phyloP scores from a whole-genome alignment of 257 asterid genomes.

The Nyctanthes arbortristis region DNA sequence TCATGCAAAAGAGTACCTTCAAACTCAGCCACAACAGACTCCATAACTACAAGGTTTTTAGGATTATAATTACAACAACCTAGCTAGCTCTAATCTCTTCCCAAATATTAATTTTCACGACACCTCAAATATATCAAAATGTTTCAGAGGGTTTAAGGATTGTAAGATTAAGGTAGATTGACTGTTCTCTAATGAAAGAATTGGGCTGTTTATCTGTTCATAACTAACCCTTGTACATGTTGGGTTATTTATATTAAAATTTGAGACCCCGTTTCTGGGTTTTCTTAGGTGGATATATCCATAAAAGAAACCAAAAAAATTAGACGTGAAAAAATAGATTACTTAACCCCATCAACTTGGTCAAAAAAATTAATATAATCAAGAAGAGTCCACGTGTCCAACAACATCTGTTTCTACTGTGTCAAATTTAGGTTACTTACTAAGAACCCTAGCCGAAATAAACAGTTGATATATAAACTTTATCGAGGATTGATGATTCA shows the following conservation, averaged over 20 bases:
- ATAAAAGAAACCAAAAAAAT: conserved; percentile 25
- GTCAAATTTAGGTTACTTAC: conserved; percentile 44
- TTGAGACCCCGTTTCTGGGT: background rate
- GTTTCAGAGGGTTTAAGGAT: conserved; percentile 30
- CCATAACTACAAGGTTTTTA: no score
- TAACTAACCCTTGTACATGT: conserved; percentile 43
- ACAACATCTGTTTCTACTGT: conserved; percentile 20
- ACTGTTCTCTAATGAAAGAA: conserved; percentile 40
- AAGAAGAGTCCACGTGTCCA: conserved; percentile 35
- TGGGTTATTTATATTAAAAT: conserved; percentile 29
- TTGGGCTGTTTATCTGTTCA: conserved; percentile 45
- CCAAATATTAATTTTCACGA: conserved; percentile 1
- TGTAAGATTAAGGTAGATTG: conserved; percentile 67
- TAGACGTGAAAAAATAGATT: conserved; percentile 40
- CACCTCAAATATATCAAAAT: background rate
- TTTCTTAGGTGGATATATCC: conserved; percentile 46
- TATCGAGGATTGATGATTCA: background rate
- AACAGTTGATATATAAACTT: background rate
- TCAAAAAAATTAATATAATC: background rate
- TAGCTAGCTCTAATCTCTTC: background rate
- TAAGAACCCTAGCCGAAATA: conserved; percentile 4
- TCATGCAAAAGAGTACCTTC: conserved; percentile 77
- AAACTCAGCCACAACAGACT: conserved; percentile 56
- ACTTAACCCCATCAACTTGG: conserved; percentile 59
- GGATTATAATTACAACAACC: conserved; percentile 9